These are phyloP conservation scores for Pythium brachiatum DNA, from an alignment of 352 stramenopile species.

Conservation along the genomic window DNA sequence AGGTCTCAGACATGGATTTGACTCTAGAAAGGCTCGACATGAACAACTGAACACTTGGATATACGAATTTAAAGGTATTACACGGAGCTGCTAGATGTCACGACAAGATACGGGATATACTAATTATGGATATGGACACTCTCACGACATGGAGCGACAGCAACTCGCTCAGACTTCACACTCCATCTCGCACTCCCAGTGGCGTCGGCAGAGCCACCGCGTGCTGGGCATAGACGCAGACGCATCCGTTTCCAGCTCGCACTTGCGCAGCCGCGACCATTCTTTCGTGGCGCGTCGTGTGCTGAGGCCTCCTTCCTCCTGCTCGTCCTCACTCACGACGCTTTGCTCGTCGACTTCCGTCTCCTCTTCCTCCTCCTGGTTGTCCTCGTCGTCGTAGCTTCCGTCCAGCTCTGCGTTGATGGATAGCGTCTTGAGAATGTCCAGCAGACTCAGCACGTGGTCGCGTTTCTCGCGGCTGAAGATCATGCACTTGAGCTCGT, in stretches of 20 bases:
- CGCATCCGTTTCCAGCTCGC: slow-evolving; percentile 24
- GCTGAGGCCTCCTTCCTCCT: slow-evolving; percentile 9
- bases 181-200: slow-evolving; percentile 30
- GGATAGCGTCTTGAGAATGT: slow-evolving; percentile 30
- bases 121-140: slow-evolving; percentile 1
- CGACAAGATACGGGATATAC: not conserved
- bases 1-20: not conserved
- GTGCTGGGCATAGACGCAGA: slow-evolving; percentile 21
- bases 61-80: not conserved
- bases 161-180: slow-evolving; percentile 16
- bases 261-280: slow-evolving; percentile 44
- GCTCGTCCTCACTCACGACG: slow-evolving; percentile 20
- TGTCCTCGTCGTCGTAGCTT: slow-evolving; percentile 7
- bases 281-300: slow-evolving; percentile 8
- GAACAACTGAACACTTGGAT: slow-evolving; percentile 3
- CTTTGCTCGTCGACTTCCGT: not conserved
- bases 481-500: slow-evolving; percentile 47
- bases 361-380: not conserved
- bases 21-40: not conserved
- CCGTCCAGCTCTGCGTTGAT: slow-evolving; percentile 23
- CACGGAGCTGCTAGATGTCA: not conserved
- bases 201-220: slow-evolving; percentile 48
- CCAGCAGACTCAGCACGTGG: slow-evolving; percentile 54
- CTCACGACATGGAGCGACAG: not conserved
- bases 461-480: slow-evolving; percentile 65